Base-by-base conservation (phyloP, 192 early-diverging fungal species). In the Lobosporangium transversale region DNA sequence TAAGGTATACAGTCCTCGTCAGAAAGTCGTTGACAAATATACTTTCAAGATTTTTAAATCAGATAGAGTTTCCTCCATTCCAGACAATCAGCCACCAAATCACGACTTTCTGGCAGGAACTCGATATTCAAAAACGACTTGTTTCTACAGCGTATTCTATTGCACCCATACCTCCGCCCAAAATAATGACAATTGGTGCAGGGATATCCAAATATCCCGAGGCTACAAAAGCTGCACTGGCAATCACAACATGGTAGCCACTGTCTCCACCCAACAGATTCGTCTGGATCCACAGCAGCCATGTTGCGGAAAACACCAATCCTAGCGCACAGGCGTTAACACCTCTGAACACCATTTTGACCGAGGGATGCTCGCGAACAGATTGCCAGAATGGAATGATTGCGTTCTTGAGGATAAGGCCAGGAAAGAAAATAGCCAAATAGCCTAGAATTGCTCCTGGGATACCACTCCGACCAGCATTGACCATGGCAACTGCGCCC, bases 321-420 rank as follows among this genome's bases (percentile, higher is more conserved):
- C 90, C 90, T 35, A 88, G 71, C 0, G 90, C 89, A 37, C 83
- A 83, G 30, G 88, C 86, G 62, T 89, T 89, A 24, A 89, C 70
- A 9, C 90, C 90, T 33, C 79, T 62, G 53, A 90, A 89, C 32
- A 87, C 45, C 26, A 51, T 63, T 31, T 83, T 73, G n/a, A 88
- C 68, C 0, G 58, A 51, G 5, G 58, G 31, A 14, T 84, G 56
- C 12, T 73, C 62, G 11, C 89, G 81, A 23, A 79, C 70, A 44
- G 61, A 66, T 9, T 79, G 78, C 90, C 90, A 92, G n/a, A 89
- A 70, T 14, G 90, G 89, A 27, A 92, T 68, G 24, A 89, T 53
- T 0, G 79, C 88, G 26, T 86, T 79, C 57, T 84, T 86, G 61
- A 90, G 58, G 10, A 88, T 53, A 15, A 92, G 30, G 3, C 89